Percentiles rank a stretch among this genome's conserved stretches.
phyloP scores from a whole-genome alignment of 345 rosid genomes.

The Barbarea vulgaris region DNA sequence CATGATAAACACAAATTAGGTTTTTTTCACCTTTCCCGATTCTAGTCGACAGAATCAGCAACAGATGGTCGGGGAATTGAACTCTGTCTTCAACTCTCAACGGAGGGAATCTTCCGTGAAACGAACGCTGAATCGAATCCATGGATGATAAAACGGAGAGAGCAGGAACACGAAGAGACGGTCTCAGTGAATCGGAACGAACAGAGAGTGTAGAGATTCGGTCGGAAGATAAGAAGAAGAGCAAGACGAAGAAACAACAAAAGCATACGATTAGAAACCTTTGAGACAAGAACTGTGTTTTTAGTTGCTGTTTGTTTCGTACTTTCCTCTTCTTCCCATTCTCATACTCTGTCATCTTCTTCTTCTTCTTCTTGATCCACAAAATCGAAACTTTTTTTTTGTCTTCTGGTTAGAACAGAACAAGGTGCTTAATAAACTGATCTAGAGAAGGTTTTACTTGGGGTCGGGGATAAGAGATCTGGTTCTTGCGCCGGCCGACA shows the following conservation, averaged over 20 bases:
- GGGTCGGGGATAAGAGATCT: constrained; percentile 33
- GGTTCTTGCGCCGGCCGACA: constrained; percentile 37
- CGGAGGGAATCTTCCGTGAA: constrained; percentile 38
- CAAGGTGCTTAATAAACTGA: constrained; percentile 27
- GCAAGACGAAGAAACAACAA: constrained; percentile 61
- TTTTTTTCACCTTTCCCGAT: constrained; percentile 28
- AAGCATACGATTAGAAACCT: constrained; percentile 57
- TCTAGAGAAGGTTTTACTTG: constrained; percentile 15
- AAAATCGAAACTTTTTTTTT: constrained; percentile 8
- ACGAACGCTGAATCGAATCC: constrained; percentile 50
- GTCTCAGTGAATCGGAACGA: constrained; percentile 54
- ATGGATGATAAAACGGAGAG: constrained; percentile 56
- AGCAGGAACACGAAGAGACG: constrained; percentile 60
- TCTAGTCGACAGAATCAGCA: constrained; percentile 55
- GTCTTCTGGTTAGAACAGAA: not conserved
- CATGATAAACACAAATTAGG: constrained; percentile 67
- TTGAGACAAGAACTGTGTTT: constrained; percentile 49
- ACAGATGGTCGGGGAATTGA: constrained; percentile 79
- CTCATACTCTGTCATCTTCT: constrained; percentile 65
- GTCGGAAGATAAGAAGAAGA: constrained; percentile 66
- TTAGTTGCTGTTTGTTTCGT: constrained; percentile 43
- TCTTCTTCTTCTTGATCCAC: not conserved
- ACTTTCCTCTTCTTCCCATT: constrained; percentile 85
- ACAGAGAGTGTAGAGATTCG: constrained; percentile 46
- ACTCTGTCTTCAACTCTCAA: constrained; percentile 61